Conservation (phyloP, 2,329 filamentous ascomycete genomes). For the Sphaerulina musiva region DNA sequence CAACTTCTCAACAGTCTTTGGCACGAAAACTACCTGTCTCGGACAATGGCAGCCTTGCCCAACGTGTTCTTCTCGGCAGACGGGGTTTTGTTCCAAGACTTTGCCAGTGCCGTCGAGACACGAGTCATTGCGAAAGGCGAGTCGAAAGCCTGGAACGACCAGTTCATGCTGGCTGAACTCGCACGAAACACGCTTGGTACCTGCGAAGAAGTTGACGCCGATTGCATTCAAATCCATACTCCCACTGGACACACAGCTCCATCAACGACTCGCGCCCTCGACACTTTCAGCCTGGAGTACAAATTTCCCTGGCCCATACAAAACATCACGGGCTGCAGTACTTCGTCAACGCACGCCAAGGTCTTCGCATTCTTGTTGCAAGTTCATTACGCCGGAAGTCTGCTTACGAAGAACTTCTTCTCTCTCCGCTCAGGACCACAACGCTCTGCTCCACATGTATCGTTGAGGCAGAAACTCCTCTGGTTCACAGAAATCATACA, state of each 20-base stretch:
- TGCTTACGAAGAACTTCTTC: slow-evolving; percentile 52
- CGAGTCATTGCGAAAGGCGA: slow-evolving; percentile 54
- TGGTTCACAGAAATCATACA: slow-evolving; percentile 73
- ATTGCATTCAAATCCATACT: slow-evolving; percentile 56
- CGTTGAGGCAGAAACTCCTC: slow-evolving; percentile 55
- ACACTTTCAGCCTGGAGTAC: slow-evolving; percentile 17
- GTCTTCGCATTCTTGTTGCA: slow-evolving; percentile 74
- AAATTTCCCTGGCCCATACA: slow-evolving; percentile 52
- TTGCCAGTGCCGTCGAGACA: slow-evolving; percentile 66
- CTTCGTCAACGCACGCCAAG: slow-evolving; percentile 60
- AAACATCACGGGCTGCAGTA: slow-evolving; percentile 65
- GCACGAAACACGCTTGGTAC: slow-evolving; percentile 63
- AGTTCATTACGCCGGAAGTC: slow-evolving; percentile 61
- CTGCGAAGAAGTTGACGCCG: slow-evolving; percentile 49
- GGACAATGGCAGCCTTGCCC: slow-evolving; percentile 60
- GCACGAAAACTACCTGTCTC: slow-evolving; percentile 59
- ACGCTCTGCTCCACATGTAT: slow-evolving; percentile 38
- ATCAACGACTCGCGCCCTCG: slow-evolving; percentile 14
- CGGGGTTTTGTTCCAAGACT: slow-evolving; percentile 58
- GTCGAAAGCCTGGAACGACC: slow-evolving; percentile 64
- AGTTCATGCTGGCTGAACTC: slow-evolving; percentile 71
- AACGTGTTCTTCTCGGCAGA: slow-evolving; percentile 71
- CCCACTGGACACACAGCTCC: slow-evolving; percentile 36
- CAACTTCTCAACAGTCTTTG: slow-evolving; percentile 63
- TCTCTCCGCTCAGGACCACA: slow-evolving; percentile 20